phyloP scores from a whole-genome alignment of 306 rosid species.

The Fagus sylvatica region DNA sequence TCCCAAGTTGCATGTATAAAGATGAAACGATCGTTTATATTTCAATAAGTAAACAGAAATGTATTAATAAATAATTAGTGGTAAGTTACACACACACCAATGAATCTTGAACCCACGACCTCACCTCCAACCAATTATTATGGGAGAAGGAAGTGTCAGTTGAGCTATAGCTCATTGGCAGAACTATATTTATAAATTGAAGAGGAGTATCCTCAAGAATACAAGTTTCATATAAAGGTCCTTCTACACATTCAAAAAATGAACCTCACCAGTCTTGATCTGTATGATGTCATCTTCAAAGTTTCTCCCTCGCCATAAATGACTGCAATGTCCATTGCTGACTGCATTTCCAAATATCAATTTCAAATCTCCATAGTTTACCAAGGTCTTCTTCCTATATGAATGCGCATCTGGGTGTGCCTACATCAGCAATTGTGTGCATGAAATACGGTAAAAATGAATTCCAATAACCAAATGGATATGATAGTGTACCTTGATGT shows the following conservation, averaged over 20 bases:
- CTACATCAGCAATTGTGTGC: constrained; percentile 35
- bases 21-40: background rate
- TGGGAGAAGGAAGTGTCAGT: no score
- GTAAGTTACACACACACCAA: no score
- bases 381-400: constrained; percentile 47
- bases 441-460: constrained; percentile 19
- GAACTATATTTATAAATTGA: background rate
- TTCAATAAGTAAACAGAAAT: background rate
- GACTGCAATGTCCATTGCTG: constrained; percentile 37
- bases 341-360: constrained; percentile 36
- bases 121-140: no score
- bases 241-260: background rate
- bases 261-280: constrained; percentile 18
- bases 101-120: no score
- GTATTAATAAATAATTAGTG: no score
- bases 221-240: background rate
- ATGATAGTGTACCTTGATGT: constrained; percentile 39
- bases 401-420: constrained; percentile 40
- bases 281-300: constrained; percentile 25
- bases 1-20: background rate
- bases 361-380: constrained; percentile 42
- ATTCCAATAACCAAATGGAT: constrained; percentile 1
- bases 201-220: background rate
- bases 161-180: no score
- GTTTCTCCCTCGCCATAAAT: constrained; percentile 29